Conservation (phyloP, 2,329 filamentous ascomycete species). For the Claviceps pusilla region DNA sequence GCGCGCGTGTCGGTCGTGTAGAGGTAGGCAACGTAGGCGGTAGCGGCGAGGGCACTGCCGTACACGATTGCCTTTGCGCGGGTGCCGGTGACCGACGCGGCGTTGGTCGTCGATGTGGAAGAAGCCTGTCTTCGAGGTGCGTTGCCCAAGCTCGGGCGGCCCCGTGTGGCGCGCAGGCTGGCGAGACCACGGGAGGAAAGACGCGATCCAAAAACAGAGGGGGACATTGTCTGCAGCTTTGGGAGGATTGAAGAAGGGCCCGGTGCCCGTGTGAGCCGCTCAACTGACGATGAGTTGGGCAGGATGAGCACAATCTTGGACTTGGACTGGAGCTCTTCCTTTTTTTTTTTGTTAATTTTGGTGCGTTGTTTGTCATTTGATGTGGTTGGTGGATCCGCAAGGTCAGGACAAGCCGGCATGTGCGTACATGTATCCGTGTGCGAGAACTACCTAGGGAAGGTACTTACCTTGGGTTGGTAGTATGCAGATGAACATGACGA, state of each 20-base stretch:
- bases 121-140: constrained; percentile 18
- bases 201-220: constrained; percentile 7
- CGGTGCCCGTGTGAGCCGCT: constrained; percentile 6
- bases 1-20: constrained; percentile 64
- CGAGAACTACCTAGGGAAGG: too few species aligned
- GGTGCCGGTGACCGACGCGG: constrained; percentile 15
- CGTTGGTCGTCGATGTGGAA: constrained; percentile 11
- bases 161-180: constrained; percentile 1
- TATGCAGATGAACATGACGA: too few species aligned
- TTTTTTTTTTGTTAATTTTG: neutral
- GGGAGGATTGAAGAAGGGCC: neutral
- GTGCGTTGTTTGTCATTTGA: neutral
- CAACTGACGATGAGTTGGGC: constrained; percentile 3
- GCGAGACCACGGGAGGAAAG: constrained; percentile 6
- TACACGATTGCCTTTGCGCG: constrained; percentile 24
- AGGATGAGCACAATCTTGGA: neutral
- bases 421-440: too few species aligned
- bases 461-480: too few species aligned
- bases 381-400: neutral
- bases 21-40: constrained; percentile 39
- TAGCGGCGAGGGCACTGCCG: constrained; percentile 25
- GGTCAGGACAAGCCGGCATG: neutral
- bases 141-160: constrained; percentile 4
- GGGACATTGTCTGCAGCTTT: constrained; percentile 4
- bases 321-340: neutral